A percentile compares a stretch with the other conserved stretches of the same genome.
Evolutionary conservation across 2,329 filamentous ascomycete species (phyloP).

Genomic region (Colletotrichum trifolii): DNA sequence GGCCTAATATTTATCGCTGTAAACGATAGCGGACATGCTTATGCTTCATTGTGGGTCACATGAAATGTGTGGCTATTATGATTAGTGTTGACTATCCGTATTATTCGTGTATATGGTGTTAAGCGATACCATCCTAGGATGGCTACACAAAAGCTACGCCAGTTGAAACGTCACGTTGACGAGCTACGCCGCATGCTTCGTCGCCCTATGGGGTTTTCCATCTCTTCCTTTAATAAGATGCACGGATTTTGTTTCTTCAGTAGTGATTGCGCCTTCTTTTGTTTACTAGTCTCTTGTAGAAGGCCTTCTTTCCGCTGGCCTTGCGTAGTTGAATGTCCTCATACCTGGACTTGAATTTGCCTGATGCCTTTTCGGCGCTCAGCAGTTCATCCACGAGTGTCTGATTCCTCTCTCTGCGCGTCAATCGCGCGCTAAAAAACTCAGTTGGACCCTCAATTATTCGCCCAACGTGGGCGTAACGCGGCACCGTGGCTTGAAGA

Average conservation of each 20-base stretch:
- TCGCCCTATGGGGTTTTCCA: too few relatives aligned
- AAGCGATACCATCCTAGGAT: too few relatives aligned
- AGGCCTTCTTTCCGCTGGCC: conserved; percentile 86
- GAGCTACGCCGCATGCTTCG: conserved; percentile 10
- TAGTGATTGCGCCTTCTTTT: conserved; percentile 43
- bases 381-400: conserved; percentile 90
- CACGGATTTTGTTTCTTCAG: conserved; percentile 19
- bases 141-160: too few relatives aligned
- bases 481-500: conserved; percentile 76
- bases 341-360: conserved; percentile 89
- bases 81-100: too few relatives aligned
- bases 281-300: conserved; percentile 82
- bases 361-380: conserved; percentile 70
- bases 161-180: too few relatives aligned
- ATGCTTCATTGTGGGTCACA: too few relatives aligned
- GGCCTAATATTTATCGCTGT: too few relatives aligned
- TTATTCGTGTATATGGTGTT: too few relatives aligned
- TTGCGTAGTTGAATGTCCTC: conserved; percentile 84
- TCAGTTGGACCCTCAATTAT: conserved; percentile 91
- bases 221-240: not conserved
- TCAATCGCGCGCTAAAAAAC: conserved; percentile 82
- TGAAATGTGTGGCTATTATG: too few relatives aligned
- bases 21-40: too few relatives aligned
- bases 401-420: conserved; percentile 87
- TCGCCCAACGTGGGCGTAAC: conserved; percentile 89